These are phyloP conservation scores for Trichocomaceae sp. DNA, from an alignment of 2,329 filamentous ascomycete species.

Conservation along the genomic window DNA sequence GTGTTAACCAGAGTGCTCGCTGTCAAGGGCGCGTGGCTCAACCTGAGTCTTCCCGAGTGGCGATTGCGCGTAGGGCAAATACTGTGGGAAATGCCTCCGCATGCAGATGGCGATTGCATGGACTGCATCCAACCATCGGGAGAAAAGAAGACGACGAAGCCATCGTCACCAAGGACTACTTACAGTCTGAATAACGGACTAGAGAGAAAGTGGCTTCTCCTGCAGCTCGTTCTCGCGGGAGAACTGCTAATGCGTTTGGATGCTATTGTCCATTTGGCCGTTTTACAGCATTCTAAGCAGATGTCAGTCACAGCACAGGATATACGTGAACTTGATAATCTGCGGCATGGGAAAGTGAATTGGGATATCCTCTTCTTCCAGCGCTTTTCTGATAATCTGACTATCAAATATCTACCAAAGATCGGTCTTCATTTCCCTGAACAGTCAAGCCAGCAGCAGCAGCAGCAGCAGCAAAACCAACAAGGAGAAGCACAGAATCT, in stretches of 20 bases:
- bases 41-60: slow-evolving; percentile 43
- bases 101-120: slow-evolving; percentile 30
- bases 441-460: not conserved
- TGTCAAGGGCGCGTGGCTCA: slow-evolving; percentile 40
- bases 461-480: not conserved
- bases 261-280: slow-evolving; percentile 37
- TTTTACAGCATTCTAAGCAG: slow-evolving; percentile 33
- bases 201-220: slow-evolving; percentile 44
- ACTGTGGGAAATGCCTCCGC: slow-evolving; percentile 36
- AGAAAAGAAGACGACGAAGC: slow-evolving; percentile 14
- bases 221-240: slow-evolving; percentile 50
- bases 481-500: not conserved
- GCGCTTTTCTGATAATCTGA: slow-evolving; percentile 48
- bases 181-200: not conserved
- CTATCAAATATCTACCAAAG: slow-evolving; percentile 25
- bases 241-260: slow-evolving; percentile 51
- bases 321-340: slow-evolving; percentile 39
- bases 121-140: slow-evolving; percentile 8
- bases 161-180: not conserved
- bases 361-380: slow-evolving; percentile 52
- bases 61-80: slow-evolving; percentile 42
- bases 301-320: slow-evolving; percentile 39
- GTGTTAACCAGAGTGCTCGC: slow-evolving; percentile 39
- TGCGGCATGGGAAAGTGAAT: slow-evolving; percentile 47
- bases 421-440: not conserved